phyloP scores from a whole-genome alignment of 2,329 filamentous ascomycete genomes.

The Apiospora saccharicola region DNA sequence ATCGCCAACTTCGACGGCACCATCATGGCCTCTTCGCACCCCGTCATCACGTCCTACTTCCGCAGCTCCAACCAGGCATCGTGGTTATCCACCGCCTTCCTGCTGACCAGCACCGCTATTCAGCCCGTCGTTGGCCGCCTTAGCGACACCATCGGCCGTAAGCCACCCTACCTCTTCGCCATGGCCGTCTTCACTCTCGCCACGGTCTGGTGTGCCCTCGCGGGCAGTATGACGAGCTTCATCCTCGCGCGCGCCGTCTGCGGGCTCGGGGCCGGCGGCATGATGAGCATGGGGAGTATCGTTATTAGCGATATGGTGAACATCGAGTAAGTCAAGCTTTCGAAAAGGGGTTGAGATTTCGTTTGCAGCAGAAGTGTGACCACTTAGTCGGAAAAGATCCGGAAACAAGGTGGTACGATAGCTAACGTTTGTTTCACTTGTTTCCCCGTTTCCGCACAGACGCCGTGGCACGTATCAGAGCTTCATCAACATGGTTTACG shows the following conservation, averaged over 20 bases:
- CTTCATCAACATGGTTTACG: conserved; percentile 72
- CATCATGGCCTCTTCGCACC: conserved; percentile 82
- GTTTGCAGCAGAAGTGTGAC: background rate
- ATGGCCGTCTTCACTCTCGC: conserved; percentile 69
- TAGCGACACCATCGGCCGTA: conserved; percentile 77
- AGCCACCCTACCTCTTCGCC: conserved; percentile 69
- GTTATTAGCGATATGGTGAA: conserved; percentile 78
- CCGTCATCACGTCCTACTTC: conserved; percentile 83
- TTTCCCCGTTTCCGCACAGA: conserved; percentile 33
- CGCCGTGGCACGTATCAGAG: conserved; percentile 75
- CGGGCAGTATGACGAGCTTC: conserved; percentile 72
- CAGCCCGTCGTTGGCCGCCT: conserved; percentile 78
- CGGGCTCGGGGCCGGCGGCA: conserved; percentile 76
- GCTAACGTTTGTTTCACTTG: background rate
- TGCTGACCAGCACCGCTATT: conserved; percentile 78
- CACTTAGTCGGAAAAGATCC: background rate
- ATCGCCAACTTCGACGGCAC: conserved; percentile 76
- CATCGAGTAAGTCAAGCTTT: conserved; percentile 61
- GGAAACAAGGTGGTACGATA: background rate
- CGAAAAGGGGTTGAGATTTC: background rate
- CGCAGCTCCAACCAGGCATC: conserved; percentile 79
- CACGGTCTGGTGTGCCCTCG: conserved; percentile 74
- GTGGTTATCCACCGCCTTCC: conserved; percentile 82
- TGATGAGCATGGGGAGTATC: conserved; percentile 73
- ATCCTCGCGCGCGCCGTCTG: conserved; percentile 75